Conservation (phyloP, 179 eudicot species). For the Monotropa hypopitys region DNA sequence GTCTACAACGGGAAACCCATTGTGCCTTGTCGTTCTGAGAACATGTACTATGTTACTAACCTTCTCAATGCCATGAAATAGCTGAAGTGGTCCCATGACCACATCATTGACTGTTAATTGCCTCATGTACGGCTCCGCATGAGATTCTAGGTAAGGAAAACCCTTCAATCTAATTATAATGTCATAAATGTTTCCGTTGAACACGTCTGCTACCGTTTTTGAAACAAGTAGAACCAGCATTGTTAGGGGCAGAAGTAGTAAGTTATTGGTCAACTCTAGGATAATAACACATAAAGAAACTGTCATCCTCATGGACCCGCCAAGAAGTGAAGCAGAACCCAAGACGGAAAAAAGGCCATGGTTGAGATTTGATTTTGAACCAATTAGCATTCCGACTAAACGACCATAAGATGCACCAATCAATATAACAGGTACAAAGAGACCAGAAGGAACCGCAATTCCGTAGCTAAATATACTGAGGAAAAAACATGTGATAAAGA, state of each 20-base stretch:
- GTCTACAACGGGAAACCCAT: constrained; percentile 81
- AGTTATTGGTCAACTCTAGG: constrained; percentile 73
- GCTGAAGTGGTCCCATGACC: constrained; percentile 60
- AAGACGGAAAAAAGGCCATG: constrained; percentile 84
- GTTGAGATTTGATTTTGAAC: constrained; percentile 48
- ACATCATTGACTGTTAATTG: constrained; percentile 70
- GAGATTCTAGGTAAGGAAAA: constrained; percentile 67
- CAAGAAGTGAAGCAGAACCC: constrained; percentile 81
- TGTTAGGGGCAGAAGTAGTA: constrained; percentile 54
- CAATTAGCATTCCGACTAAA: constrained; percentile 57
- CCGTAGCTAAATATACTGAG: constrained; percentile 78
- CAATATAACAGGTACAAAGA: constrained; percentile 80
- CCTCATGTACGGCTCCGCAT: constrained; percentile 89
- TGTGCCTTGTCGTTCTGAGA: constrained; percentile 50
- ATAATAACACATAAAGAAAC: constrained; percentile 81
- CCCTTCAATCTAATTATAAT: constrained; percentile 65
- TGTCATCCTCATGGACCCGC: constrained; percentile 88
- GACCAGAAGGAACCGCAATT: constrained; percentile 71
- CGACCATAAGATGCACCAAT: constrained; percentile 91
- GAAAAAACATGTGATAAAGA: constrained; percentile 57
- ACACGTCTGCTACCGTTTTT: constrained; percentile 75
- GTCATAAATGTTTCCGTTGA: constrained; percentile 59
- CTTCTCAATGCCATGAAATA: constrained; percentile 63
- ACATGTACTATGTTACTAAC: constrained; percentile 59
- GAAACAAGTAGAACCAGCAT: constrained; percentile 84